Percentiles rank a stretch among this genome's conserved stretches.
phyloP scores from a whole-genome alignment of 2,329 filamentous ascomycete species.

The Calonectria leucothoes region DNA sequence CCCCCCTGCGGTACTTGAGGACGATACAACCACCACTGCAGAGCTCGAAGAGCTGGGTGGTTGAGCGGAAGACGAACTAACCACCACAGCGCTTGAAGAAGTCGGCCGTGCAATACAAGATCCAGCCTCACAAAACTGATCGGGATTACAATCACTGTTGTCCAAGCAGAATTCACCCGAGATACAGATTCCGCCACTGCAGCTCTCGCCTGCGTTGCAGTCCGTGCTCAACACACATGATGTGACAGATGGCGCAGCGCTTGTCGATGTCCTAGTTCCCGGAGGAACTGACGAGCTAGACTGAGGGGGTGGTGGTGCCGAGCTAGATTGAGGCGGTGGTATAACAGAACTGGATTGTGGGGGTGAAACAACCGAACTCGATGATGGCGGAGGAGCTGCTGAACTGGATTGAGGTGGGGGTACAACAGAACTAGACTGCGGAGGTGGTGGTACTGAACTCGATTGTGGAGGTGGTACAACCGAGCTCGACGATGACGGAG shows the following conservation, averaged over 20 bases:
- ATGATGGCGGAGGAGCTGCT: neutral
- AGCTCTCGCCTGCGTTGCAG: neutral
- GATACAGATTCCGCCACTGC: neutral
- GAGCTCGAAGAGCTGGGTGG: neutral
- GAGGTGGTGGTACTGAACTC: neutral
- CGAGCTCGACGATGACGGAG: neutral
- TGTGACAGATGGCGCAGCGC: neutral
- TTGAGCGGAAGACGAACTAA: neutral
- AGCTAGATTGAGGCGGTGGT: neutral
- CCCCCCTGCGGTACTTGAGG: neutral
- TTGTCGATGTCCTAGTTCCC: neutral
- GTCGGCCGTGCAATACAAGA: neutral
- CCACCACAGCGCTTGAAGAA: neutral
- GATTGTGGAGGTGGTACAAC: neutral
- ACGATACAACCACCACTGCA: neutral
- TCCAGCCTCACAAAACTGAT: neutral
- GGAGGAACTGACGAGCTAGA: neutral
- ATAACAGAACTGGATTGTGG: neutral
- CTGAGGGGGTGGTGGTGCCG: neutral
- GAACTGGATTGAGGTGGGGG: neutral
- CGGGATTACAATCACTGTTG: neutral
- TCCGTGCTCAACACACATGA: neutral
- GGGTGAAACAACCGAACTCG: neutral
- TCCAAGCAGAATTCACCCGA: neutral
- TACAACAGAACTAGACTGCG: neutral